Percentiles rank a stretch among this genome's conserved stretches.
These are phyloP conservation scores for Fusarium dimerum DNA, from an alignment of 2,329 filamentous ascomycete species.

Conservation along the genomic window DNA sequence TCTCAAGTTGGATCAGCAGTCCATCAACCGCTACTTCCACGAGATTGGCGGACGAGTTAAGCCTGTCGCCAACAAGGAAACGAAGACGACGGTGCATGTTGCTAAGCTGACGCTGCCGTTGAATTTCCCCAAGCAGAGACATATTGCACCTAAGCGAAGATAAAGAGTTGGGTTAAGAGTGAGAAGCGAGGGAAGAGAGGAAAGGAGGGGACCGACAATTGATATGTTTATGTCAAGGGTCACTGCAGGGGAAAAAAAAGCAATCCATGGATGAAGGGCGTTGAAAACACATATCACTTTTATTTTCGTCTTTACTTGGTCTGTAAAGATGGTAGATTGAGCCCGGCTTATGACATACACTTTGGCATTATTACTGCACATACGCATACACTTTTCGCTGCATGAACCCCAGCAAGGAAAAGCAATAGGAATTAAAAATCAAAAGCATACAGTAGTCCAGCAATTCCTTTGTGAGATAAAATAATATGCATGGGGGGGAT, in stretches of 20 bases:
- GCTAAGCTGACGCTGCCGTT: constrained; percentile 77
- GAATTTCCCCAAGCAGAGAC: constrained; percentile 70
- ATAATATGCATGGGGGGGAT: too few species aligned
- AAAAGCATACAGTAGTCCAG: too few species aligned
- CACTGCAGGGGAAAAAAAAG: background rate
- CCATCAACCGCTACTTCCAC: constrained; percentile 70
- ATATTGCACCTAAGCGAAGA: constrained; percentile 32
- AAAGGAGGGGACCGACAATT: background rate
- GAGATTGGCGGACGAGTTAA: constrained; percentile 74
- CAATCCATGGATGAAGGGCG: background rate
- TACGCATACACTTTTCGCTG: too few species aligned
- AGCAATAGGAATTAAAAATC: too few species aligned
- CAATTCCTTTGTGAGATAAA: too few species aligned
- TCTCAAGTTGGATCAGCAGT: constrained; percentile 68
- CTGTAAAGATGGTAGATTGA: too few species aligned
- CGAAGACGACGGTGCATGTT: constrained; percentile 55
- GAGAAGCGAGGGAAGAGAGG: background rate
- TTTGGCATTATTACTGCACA: too few species aligned
- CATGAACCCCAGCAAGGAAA: too few species aligned
- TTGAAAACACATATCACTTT: too few species aligned
- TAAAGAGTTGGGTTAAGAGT: constrained; percentile 1
- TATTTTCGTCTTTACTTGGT: too few species aligned
- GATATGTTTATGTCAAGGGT: too few species aligned
- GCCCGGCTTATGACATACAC: too few species aligned
- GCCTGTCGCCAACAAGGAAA: constrained; percentile 61